A percentile compares a stretch with the other conserved stretches of the same genome.
Evolutionary conservation across 257 asterid species (phyloP).

Genomic region (Solanum chiquidenum): DNA sequence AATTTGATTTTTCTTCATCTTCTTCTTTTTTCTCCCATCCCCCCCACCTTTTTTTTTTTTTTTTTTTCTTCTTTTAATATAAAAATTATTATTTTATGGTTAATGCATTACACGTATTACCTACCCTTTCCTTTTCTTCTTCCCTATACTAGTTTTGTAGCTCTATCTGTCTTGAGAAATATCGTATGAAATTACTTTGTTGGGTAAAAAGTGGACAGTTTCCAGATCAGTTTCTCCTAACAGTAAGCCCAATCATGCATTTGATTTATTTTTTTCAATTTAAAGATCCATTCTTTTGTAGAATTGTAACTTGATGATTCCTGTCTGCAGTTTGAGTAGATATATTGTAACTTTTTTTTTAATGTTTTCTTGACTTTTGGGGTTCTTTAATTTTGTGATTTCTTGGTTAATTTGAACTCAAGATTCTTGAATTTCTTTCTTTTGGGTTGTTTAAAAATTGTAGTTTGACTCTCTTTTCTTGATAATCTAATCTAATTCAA

Average conservation of each 20-base stretch:
- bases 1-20: conserved; percentile 3
- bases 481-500: not conserved
- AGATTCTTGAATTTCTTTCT: not conserved
- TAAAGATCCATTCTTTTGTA: not conserved
- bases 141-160: conserved; percentile 12
- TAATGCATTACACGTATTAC: conserved; percentile 21
- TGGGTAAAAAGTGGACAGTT: not conserved
- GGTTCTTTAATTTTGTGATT: not conserved
- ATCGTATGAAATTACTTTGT: not conserved
- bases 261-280: conserved; percentile 1
- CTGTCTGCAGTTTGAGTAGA: not conserved
- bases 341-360: not conserved
- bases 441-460: conserved; percentile 6
- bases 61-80: not conserved
- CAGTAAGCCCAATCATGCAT: conserved; percentile 23
- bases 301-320: not conserved
- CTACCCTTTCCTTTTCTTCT: conserved; percentile 14
- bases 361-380: not conserved
- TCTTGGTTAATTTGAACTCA: not conserved
- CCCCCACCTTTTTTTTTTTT: not conserved
- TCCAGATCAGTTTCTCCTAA: conserved; percentile 29
- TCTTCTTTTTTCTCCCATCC: not conserved
- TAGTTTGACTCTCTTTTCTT: conserved; percentile 10
- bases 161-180: conserved; percentile 6
- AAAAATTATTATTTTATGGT: conserved; percentile 1